These are phyloP conservation scores for Priceomyces castillae DNA, from an alignment of 805 yeast species.

Conservation along the genomic window DNA sequence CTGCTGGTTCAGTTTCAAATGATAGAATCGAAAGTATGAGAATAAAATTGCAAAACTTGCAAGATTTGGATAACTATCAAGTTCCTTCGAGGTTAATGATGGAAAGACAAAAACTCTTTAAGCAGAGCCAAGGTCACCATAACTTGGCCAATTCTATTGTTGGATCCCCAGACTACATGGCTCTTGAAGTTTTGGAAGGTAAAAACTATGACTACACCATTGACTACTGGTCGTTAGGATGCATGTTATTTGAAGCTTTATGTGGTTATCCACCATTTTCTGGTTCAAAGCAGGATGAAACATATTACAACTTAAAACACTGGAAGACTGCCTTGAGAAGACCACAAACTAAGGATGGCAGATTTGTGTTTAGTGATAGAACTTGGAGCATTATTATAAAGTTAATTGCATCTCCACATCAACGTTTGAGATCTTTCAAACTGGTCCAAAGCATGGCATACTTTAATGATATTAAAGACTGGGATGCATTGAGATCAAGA, in stretches of 20 bases:
- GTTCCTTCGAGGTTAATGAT: slow-evolving; percentile 67
- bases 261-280: slow-evolving; percentile 98
- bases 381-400: slow-evolving; percentile 88
- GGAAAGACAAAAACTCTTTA: slow-evolving; percentile 85
- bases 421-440: slow-evolving; percentile 72
- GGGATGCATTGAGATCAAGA: slow-evolving; percentile 63
- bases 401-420: slow-evolving; percentile 74
- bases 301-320: slow-evolving; percentile 87
- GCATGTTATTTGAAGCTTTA: slow-evolving; percentile 92
- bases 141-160: slow-evolving; percentile 93
- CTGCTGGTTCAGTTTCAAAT: slow-evolving; percentile 91
- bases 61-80: slow-evolving; percentile 63
- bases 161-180: slow-evolving; percentile 99
- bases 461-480: slow-evolving; percentile 73
- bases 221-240: slow-evolving; percentile 98
- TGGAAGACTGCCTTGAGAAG: slow-evolving; percentile 88
- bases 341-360: slow-evolving; percentile 89
- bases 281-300: slow-evolving; percentile 90
- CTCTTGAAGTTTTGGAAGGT: slow-evolving; percentile 93
- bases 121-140: slow-evolving; percentile 74
- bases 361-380: slow-evolving; percentile 90
- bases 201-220: slow-evolving; percentile 91
- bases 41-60: slow-evolving; percentile 61
- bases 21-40: slow-evolving; percentile 94
- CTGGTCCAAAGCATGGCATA: slow-evolving; percentile 80